Evolutionary conservation across 2,329 filamentous ascomycete genomes (phyloP).

Genomic region (Venturia nashicola): DNA sequence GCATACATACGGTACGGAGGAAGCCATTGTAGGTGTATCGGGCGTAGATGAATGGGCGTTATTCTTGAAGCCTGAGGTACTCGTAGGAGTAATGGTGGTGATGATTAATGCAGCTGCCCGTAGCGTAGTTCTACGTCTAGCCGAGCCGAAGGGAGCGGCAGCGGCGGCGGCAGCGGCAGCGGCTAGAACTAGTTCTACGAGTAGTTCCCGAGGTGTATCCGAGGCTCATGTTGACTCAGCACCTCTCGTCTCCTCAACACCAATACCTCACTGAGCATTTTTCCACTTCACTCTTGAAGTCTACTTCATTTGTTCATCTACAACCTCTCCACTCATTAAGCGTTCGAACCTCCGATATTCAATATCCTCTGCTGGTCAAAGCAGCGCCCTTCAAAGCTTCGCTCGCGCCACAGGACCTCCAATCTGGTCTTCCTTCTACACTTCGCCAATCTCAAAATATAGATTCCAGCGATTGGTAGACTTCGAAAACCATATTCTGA

Average conservation of each 20-base stretch:
- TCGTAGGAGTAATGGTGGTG: not conserved
- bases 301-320: no score
- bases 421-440: not conserved
- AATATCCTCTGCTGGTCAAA: not conserved
- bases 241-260: no score
- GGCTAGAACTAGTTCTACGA: no score
- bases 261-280: no score
- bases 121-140: not conserved
- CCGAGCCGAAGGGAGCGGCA: not conserved
- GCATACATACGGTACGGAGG: conserved; percentile 2
- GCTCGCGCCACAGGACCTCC: not conserved
- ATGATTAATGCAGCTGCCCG: not conserved
- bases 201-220: no score
- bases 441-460: not conserved
- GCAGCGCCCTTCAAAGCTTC: not conserved
- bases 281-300: no score
- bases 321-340: no score
- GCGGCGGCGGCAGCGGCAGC: not conserved
- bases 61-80: no score
- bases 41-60: no score
- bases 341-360: no score
- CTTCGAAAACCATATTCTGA: not conserved
- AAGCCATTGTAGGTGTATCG: not conserved
- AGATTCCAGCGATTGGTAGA: not conserved
- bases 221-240: not conserved